Base-by-base conservation (phyloP, 1,139 yeast species). In the Yamadazyma siamensis region DNA sequence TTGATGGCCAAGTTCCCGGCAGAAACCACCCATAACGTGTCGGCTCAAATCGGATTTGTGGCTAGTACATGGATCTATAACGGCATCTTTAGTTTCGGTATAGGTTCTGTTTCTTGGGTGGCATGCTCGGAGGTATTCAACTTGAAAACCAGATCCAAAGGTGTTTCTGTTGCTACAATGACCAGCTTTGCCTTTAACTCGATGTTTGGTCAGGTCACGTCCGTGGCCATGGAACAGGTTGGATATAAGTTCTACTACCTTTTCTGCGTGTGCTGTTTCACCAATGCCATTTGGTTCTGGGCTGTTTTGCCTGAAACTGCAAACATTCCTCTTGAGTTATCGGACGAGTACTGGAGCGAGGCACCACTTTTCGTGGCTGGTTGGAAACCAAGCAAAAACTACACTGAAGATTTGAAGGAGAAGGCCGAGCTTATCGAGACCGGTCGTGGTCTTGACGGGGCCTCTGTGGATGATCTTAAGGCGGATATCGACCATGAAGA, bases 11-110 rank as follows among this genome's bases (percentile, higher is more conserved):
- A 28, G 15, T 41, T 38, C 31, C 46, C 47, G 7, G 46, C 46
- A 10, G 41, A 27, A 6, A 43, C 47, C 16, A 40, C 42, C 19
- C 27, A 26, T 4, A 41, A 38, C 29, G 35, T 37, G 28, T 32
- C 44, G 6, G 47, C 47, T 13, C 47, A 43, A 35, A 41, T 43
- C 25, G 47, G 47, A 4, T 43, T 43, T 25, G 47, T 47, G 34
- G 52, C 69, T 23, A 70, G 66, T 46, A 65, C 67, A 40, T 54
- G 52, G 52, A 59, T 63, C 23, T 54, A 59, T 20, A 59, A 54
- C 28, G 50, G 52, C 25, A 48, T 48, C 18, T 46, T 54, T 25
- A 44, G 56, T 26, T 49, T 49, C 34, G 53, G 56, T 28, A 49
- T 49, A 39, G 52, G 71, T 53, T 71, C 75, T 28, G 37, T 43